phyloP scores from a whole-genome alignment of 768 basidiomycete genomes.

The Boletus coccyginus region DNA sequence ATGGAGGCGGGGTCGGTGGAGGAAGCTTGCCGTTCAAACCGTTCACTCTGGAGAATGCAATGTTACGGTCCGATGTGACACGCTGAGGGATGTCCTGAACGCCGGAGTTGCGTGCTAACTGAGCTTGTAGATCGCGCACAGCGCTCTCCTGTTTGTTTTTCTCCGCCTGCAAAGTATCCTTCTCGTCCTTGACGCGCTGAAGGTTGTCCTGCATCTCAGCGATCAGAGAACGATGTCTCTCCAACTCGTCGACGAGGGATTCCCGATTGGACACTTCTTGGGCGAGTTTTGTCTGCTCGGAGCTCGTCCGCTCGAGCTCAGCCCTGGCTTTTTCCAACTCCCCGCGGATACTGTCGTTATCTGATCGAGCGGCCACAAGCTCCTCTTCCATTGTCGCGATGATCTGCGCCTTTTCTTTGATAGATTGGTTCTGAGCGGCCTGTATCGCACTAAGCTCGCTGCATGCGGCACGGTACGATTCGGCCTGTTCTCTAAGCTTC shows the following conservation, averaged over 20 bases:
- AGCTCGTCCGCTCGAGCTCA: conserved; percentile 57
- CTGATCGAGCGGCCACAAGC: conserved; percentile 38
- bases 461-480: conserved; percentile 46
- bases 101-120: conserved; percentile 54
- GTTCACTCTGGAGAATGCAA: conserved; percentile 55
- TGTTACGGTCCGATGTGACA: conserved; percentile 48
- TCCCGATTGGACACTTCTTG: conserved; percentile 75
- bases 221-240: conserved; percentile 70
- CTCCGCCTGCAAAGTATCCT: conserved; percentile 72
- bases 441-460: conserved; percentile 39
- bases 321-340: conserved; percentile 48
- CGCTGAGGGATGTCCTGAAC: conserved; percentile 46
- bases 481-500: conserved; percentile 48
- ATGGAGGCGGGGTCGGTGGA: conserved; percentile 80
- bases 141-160: conserved; percentile 62
- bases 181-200: conserved; percentile 79
- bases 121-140: conserved; percentile 79
- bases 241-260: conserved; percentile 70
- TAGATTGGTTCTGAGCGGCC: conserved; percentile 43
- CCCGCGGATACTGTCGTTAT: conserved; percentile 42
- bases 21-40: conserved; percentile 75
- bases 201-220: conserved; percentile 77
- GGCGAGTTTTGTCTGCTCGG: conserved; percentile 59
- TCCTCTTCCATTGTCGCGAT: conserved; percentile 51
- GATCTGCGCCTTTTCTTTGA: conserved; percentile 48